phyloP scores from a whole-genome alignment of 805 yeast species.

The Kluyveromyces nonfermentans region DNA sequence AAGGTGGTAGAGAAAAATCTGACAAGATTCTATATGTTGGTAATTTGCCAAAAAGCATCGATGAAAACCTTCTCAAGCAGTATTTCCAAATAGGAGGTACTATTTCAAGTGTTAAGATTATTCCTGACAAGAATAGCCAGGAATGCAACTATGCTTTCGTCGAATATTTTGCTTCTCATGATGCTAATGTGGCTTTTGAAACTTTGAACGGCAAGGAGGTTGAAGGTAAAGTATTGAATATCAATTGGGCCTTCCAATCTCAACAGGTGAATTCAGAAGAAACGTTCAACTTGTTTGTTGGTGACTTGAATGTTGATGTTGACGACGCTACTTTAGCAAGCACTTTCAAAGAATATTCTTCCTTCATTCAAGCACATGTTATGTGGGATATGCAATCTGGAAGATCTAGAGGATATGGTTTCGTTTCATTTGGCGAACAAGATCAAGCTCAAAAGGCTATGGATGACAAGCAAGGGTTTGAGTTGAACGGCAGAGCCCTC shows the following conservation, averaged over 20 bases:
- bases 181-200: constrained; percentile 55
- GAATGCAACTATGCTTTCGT: constrained; percentile 79
- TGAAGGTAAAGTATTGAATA: constrained; percentile 46
- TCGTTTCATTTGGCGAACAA: constrained; percentile 62
- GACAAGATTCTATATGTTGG: constrained; percentile 71
- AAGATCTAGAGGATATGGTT: constrained; percentile 85
- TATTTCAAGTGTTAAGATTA: constrained; percentile 55
- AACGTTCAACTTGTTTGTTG: constrained; percentile 71
- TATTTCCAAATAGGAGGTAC: constrained; percentile 54
- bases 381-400: constrained; percentile 98
- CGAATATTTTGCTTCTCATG: constrained; percentile 50
- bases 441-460: constrained; percentile 69
- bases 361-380: constrained; percentile 75
- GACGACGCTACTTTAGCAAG: constrained; percentile 61
- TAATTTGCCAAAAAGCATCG: constrained; percentile 52
- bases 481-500: constrained; percentile 64
- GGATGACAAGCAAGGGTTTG: constrained; percentile 62
- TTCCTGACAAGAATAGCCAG: constrained; percentile 64
- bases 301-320: constrained; percentile 75
- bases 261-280: constrained; percentile 52
- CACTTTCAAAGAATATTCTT: constrained; percentile 47
- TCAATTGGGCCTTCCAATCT: constrained; percentile 81
- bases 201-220: constrained; percentile 50
- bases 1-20: constrained; percentile 77
- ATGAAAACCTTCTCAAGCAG: constrained; percentile 54